Percentiles rank a stretch among this genome's conserved stretches.
Evolutionary conservation across 176 grass and related monocot species (phyloP).

Genomic region (Musa schizocarpa): DNA sequence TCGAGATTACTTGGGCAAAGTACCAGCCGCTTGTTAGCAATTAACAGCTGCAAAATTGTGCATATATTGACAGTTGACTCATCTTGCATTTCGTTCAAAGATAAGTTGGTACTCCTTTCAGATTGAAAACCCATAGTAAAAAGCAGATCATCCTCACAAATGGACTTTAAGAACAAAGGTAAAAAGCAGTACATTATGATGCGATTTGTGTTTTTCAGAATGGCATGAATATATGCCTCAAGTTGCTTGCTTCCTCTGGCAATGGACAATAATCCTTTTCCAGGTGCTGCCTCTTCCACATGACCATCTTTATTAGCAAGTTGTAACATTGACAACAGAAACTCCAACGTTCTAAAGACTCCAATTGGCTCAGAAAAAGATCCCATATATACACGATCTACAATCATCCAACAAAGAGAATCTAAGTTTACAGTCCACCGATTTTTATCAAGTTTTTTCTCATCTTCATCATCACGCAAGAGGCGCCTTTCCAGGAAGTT

Average conservation of each 20-base stretch:
- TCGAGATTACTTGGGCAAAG: slow-evolving; percentile 85
- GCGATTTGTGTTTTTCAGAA: slow-evolving; percentile 95
- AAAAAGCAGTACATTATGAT: slow-evolving; percentile 98
- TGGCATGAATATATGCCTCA: slow-evolving; percentile 83
- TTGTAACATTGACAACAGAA: slow-evolving; percentile 93
- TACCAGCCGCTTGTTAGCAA: slow-evolving; percentile 83
- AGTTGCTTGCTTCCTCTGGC: slow-evolving; percentile 74
- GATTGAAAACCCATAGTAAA: slow-evolving; percentile 64
- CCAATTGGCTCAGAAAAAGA: slow-evolving; percentile 79
- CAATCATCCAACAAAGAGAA: slow-evolving; percentile 86
- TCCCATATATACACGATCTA: slow-evolving; percentile 93
- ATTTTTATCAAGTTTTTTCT: slow-evolving; percentile 78
- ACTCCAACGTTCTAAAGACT: slow-evolving; percentile 73
- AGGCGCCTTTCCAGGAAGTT: slow-evolving; percentile 96
- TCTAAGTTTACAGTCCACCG: slow-evolving; percentile 92
- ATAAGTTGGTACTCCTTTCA: slow-evolving; percentile 48
- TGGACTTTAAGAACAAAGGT: slow-evolving; percentile 67
- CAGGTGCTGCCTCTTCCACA: slow-evolving; percentile 77
- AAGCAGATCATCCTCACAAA: slow-evolving; percentile 78
- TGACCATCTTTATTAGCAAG: slow-evolving; percentile 93
- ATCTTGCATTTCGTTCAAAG: background rate
- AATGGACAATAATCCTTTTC: slow-evolving; percentile 94
- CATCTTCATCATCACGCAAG: slow-evolving; percentile 92
- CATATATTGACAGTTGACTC: slow-evolving; percentile 82
- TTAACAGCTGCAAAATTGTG: slow-evolving; percentile 75